Evolutionary conservation across 169 alveolate genomes (phyloP).

Genomic region (Theileria sp.): DNA sequence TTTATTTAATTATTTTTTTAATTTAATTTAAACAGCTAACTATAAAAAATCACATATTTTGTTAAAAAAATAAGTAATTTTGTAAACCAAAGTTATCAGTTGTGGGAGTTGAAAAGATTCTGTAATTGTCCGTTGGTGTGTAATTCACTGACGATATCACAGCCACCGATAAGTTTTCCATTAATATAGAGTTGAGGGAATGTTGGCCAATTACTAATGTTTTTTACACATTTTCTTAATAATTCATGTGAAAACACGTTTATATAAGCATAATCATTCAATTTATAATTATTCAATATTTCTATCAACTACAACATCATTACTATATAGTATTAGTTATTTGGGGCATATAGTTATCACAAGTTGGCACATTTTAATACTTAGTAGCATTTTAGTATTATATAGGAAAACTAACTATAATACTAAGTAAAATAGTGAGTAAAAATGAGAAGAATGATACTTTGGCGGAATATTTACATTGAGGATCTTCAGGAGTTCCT

Average conservation of each 20-base stretch:
- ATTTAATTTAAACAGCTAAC: too few species aligned
- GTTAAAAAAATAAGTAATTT: too few species aligned
- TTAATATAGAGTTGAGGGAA: constrained; percentile 66
- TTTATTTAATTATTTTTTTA: too few species aligned
- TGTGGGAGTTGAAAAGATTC: constrained; percentile 59
- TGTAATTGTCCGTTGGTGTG: constrained; percentile 83
- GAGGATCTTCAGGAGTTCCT: constrained; percentile 79
- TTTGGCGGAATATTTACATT: constrained; percentile 73
- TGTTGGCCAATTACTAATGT: constrained; percentile 69
- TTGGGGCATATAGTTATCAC: not conserved
- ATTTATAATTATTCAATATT: constrained; percentile 59
- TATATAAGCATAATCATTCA: constrained; percentile 53
- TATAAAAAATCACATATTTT: too few species aligned
- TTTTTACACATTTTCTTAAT: constrained; percentile 62
- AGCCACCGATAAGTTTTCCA: constrained; percentile 82
- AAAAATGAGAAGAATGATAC: constrained; percentile 23
- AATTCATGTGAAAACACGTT: constrained; percentile 57
- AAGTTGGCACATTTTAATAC: not conserved
- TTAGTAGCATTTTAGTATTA: too few species aligned
- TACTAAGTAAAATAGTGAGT: not conserved
- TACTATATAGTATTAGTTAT: too few species aligned
- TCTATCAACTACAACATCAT: constrained; percentile 29
- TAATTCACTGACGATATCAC: constrained; percentile 86
- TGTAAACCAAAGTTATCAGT: too few species aligned
- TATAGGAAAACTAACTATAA: not conserved